A percentile compares a stretch with the other conserved stretches of the same genome.
Evolutionary conservation across 2,329 filamentous ascomycete genomes (phyloP).

Genomic region (Penicillium sp.): DNA sequence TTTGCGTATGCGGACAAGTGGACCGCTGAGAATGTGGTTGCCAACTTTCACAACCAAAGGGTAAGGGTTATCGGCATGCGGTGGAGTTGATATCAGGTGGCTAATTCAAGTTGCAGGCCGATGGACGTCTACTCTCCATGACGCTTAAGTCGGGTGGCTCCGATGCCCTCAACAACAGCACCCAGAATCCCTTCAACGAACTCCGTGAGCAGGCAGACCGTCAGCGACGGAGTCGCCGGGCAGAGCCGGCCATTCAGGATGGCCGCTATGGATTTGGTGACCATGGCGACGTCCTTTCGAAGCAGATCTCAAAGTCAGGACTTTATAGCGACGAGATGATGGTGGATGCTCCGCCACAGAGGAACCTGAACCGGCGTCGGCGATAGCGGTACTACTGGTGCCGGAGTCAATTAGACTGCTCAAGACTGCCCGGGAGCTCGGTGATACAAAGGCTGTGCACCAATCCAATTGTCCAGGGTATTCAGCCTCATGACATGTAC

Average conservation of each 20-base stretch:
- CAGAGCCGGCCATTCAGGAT: conserved; percentile 23
- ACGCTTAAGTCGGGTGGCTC: conserved; percentile 46
- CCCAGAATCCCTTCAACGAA: conserved; percentile 30
- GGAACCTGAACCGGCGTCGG: conserved; percentile 21
- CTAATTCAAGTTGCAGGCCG: conserved; percentile 47
- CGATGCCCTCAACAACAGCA: conserved; percentile 11
- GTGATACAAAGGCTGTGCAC: neutral
- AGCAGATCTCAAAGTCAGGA: conserved; percentile 19
- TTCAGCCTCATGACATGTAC: conserved; percentile 22
- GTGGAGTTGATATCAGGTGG: conserved; percentile 8
- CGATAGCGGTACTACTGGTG: conserved; percentile 16
- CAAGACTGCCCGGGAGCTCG: too few species aligned
- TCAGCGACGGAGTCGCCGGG: conserved; percentile 36
- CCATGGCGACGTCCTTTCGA: conserved; percentile 13
- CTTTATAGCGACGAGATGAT: conserved; percentile 45
- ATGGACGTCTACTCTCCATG: conserved; percentile 59
- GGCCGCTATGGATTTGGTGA: conserved; percentile 41
- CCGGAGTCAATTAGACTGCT: neutral
- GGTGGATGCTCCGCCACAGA: conserved; percentile 34
- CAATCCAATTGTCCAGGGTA: conserved; percentile 3
- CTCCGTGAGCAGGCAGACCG: conserved; percentile 43
- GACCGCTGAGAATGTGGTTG: conserved; percentile 58
- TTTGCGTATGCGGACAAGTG: conserved; percentile 56
- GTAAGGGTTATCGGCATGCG: conserved; percentile 35
- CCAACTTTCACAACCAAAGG: conserved; percentile 62